Conservation (phyloP, 2,329 filamentous ascomycete genomes). For the Epichloe glyceriae region DNA sequence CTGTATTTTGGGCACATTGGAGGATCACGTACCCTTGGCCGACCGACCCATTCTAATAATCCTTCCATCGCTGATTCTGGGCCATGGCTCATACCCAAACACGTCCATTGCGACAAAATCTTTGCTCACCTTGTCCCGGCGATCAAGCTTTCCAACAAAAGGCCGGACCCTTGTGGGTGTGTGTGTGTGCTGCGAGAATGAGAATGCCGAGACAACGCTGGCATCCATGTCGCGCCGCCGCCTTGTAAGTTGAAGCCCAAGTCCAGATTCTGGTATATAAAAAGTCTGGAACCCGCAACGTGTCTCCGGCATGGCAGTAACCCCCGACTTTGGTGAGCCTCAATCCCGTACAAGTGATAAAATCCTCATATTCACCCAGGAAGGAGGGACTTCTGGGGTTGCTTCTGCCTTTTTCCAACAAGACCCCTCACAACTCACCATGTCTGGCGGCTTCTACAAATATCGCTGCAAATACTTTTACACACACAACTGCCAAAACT, state of each 20-base stretch:
- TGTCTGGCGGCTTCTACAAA: constrained; percentile 34
- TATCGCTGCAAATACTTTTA: constrained; percentile 43
- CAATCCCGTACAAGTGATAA: not conserved
- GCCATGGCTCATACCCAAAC: not conserved
- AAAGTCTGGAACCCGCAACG: not conserved
- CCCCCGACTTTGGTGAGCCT: not conserved
- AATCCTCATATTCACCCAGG: too few relatives aligned
- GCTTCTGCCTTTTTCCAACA: not conserved
- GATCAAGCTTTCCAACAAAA: not conserved
- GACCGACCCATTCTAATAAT: constrained; percentile 2
- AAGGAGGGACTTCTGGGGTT: too few relatives aligned
- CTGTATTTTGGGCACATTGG: not conserved
- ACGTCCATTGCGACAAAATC: not conserved
- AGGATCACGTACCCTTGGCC: not conserved
- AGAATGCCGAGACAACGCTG: constrained; percentile 4
- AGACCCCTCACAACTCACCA: constrained; percentile 6
- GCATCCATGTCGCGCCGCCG: not conserved
- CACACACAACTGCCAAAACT: constrained; percentile 37
- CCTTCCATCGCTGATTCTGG: not conserved
- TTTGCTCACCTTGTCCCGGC: not conserved
- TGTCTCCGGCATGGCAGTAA: not conserved
- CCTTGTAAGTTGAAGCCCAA: not conserved
- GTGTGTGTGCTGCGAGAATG: not conserved
- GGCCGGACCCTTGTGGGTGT: not conserved
- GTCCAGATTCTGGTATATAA: not conserved